phyloP scores from a whole-genome alignment of 1,284 basidiomycete genomes.

The Inonotus obliquus region DNA sequence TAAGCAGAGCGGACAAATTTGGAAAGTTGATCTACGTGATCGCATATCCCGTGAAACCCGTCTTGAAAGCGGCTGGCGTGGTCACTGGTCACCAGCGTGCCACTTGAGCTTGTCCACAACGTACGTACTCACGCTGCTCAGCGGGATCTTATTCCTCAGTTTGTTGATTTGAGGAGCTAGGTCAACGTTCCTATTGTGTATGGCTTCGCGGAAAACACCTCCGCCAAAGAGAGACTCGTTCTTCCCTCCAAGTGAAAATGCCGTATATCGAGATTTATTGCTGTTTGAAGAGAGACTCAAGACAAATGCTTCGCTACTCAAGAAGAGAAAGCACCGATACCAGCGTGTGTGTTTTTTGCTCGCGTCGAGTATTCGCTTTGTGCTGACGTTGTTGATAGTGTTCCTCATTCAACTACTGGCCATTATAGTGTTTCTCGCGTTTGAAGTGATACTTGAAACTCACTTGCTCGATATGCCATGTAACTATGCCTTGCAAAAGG shows the following conservation, averaged over 20 bases:
- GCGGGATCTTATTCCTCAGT: neutral
- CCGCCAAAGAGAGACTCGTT: slow-evolving; percentile 44
- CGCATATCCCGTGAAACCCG: neutral
- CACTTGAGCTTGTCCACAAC: neutral
- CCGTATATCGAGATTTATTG: slow-evolving; percentile 85
- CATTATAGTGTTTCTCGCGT: slow-evolving; percentile 67
- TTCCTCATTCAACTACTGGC: slow-evolving; percentile 70
- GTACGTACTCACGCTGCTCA: neutral
- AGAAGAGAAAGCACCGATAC: slow-evolving; percentile 81
- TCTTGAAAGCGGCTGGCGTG: neutral
- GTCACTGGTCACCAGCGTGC: neutral
- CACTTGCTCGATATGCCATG: slow-evolving; percentile 64
- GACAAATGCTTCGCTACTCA: slow-evolving; percentile 81
- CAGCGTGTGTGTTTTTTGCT: slow-evolving; percentile 57
- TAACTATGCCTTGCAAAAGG: slow-evolving; percentile 42
- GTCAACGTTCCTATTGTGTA: slow-evolving; percentile 11
- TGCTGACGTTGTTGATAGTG: slow-evolving; percentile 39
- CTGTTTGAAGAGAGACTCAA: slow-evolving; percentile 96
- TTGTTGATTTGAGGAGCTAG: neutral
- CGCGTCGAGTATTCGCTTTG: neutral
- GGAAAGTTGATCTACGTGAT: neutral
- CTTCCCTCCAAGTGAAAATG: slow-evolving; percentile 62
- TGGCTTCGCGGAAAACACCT: slow-evolving; percentile 35
- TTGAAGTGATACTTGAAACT: slow-evolving; percentile 68
- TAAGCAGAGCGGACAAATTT: neutral